These are phyloP conservation scores for Oryza australiensis DNA, from an alignment of 176 grass and related monocot species.

Conservation along the genomic window DNA sequence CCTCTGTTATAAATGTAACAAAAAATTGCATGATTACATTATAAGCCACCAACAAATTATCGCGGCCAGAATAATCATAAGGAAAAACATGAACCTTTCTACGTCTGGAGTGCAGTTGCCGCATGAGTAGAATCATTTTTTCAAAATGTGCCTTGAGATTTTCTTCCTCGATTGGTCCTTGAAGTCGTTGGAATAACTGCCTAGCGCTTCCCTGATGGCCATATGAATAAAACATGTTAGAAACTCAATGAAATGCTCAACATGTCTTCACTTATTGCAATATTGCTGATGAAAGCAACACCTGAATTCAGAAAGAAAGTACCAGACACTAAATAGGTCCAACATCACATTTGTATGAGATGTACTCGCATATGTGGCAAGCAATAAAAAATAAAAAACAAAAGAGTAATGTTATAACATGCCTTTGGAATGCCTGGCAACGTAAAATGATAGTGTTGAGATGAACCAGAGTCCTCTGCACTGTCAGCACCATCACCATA, in stretches of 20 bases:
- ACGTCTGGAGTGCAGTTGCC: constrained; percentile 55
- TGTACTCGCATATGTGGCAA: constrained; percentile 18
- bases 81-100: constrained; percentile 66
- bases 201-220: constrained; percentile 79
- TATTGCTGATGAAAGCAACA: constrained; percentile 3
- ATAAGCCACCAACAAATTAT: background rate
- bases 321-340: constrained; percentile 6
- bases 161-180: constrained; percentile 88
- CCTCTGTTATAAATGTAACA: background rate
- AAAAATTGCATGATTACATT: background rate
- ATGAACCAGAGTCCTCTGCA: constrained; percentile 97
- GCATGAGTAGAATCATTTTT: constrained; percentile 78
- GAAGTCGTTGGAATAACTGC: constrained; percentile 83
- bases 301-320: background rate
- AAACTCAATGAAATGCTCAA: background rate
- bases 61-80: background rate
- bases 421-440: constrained; percentile 61
- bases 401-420: constrained; percentile 17
- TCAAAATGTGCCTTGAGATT: constrained; percentile 88
- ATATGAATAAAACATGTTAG: constrained; percentile 34
- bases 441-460: constrained; percentile 75
- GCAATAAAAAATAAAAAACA: constrained; percentile 15
- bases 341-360: constrained; percentile 27
- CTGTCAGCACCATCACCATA: constrained; percentile 85
- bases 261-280: background rate